Base-by-base conservation (phyloP, 345 rosid species). In the Hypericum perforatum region DNA sequence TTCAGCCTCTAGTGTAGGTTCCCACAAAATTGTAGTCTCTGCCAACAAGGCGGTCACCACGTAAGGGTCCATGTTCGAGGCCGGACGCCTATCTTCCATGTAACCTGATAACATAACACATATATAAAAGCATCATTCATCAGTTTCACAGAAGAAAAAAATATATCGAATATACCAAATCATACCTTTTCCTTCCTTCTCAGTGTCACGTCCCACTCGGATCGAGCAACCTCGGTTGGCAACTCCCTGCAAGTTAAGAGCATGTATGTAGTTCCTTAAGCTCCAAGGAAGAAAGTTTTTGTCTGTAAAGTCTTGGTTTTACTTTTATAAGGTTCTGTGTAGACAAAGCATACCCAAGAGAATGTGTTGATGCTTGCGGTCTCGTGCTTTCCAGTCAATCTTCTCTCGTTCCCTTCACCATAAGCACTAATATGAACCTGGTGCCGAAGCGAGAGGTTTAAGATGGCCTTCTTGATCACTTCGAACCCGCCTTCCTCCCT, bases 341-440 rank as follows among this genome's bases (percentile, higher is more conserved):
- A n/a, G n/a, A n/a, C 58, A 14, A 47, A 55, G 32, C 71, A 54
- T 82, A 92, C 98, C 98, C 98, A 92, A 54, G 98, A 85, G 77
- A 92, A 92, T 14, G 79, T 62, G 76, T 85, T 41, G 5, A 92
- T 92, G 79, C 68, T 85, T 62, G 98, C 96, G 39, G 98, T 92
- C 73, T 92, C 96, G 29, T 92, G 98, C 80, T 85, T 88, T 67
- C 98, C 96, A 0, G 96, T 92, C 70, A 92, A 63, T 73, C 95
- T 83, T 73, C 96, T 85, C 76, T 92, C 98, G 41, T 92, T 92
- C 51, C 98, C 98, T 82, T 92, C 98, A 63, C 96, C 98, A 9
- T 88, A 92, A 5, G 96, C 95, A 55, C 85, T 83, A 5, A 92
- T 92, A 65, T 92, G 98, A 5, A 81, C 96, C 63, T 54, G 63